These are phyloP conservation scores for Pseudogymnoascus sp. DNA, from an alignment of 2,329 filamentous ascomycete species.

Conservation along the genomic window DNA sequence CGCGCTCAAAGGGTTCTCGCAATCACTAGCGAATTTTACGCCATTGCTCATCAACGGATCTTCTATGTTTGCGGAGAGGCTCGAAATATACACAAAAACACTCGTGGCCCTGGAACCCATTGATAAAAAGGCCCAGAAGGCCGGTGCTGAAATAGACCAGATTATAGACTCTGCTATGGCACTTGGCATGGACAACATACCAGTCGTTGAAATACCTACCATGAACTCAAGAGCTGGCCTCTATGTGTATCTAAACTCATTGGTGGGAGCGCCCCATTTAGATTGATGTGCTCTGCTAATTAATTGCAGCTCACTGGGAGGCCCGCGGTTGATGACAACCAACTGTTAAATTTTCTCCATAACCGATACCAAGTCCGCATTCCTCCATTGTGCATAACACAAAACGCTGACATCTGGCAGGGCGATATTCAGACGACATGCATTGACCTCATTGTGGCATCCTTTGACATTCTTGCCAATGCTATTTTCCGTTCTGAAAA, in stretches of 20 bases:
- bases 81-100: constrained; percentile 53
- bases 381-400: neutral
- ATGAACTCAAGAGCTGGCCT: constrained; percentile 73
- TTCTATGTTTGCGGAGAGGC: constrained; percentile 40
- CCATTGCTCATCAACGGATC: constrained; percentile 50
- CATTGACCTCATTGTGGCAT: constrained; percentile 76
- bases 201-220: constrained; percentile 58
- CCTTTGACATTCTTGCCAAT: constrained; percentile 86
- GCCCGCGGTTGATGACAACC: constrained; percentile 74
- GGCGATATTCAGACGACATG: constrained; percentile 71
- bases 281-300: constrained; percentile 22
- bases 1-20: constrained; percentile 42
- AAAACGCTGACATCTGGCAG: constrained; percentile 36
- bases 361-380: constrained; percentile 70
- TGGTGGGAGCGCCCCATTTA: constrained; percentile 46
- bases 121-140: constrained; percentile 44
- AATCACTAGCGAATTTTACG: constrained; percentile 47
- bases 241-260: constrained; percentile 77
- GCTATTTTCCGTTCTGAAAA: constrained; percentile 66
- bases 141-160: constrained; percentile 48
- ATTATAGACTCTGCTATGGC: constrained; percentile 50
- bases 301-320: constrained; percentile 64
- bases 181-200: constrained; percentile 33
- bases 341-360: constrained; percentile 71
- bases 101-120: constrained; percentile 48